These are phyloP conservation scores for Tuber borchii DNA, from an alignment of 495 filamentous ascomycete genomes.

Conservation along the genomic window DNA sequence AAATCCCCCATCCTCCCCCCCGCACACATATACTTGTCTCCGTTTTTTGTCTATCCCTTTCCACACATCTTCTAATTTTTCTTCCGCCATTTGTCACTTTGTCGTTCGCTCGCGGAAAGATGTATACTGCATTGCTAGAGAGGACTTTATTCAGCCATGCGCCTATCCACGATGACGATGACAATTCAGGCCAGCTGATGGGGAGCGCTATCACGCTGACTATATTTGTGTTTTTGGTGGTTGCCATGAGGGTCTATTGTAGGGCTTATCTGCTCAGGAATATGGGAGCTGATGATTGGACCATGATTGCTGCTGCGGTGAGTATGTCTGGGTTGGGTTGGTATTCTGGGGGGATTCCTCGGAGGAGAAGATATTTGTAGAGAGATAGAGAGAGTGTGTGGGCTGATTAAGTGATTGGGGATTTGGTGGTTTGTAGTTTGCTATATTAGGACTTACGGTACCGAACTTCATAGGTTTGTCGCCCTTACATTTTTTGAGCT, in stretches of 20 bases:
- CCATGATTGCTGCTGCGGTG: slow-evolving; percentile 20
- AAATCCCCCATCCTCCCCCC: not conserved
- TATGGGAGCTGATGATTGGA: slow-evolving; percentile 28
- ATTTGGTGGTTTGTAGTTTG: not conserved
- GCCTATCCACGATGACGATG: not conserved
- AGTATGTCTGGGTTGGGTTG: not conserved
- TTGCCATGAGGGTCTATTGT: slow-evolving; percentile 12
- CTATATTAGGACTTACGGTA: not conserved
- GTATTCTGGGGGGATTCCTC: not conserved
- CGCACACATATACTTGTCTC: not conserved
- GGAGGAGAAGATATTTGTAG: not conserved
- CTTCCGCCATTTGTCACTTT: not conserved
- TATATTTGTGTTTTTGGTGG: not conserved
- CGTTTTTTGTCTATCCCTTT: not conserved
- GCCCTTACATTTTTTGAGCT: not conserved
- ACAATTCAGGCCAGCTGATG: not conserved
- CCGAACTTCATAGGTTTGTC: not conserved
- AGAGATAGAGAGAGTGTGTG: not conserved
- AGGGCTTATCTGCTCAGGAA: slow-evolving; percentile 19
- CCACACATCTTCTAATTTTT: not conserved
- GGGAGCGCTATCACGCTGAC: not conserved
- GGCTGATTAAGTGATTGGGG: not conserved
- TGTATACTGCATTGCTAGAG: not conserved
- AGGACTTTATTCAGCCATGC: not conserved
- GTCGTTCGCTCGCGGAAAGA: not conserved